Base-by-base conservation (phyloP, 2,329 filamentous ascomycete genomes). In the Chaetomium strumarium region DNA sequence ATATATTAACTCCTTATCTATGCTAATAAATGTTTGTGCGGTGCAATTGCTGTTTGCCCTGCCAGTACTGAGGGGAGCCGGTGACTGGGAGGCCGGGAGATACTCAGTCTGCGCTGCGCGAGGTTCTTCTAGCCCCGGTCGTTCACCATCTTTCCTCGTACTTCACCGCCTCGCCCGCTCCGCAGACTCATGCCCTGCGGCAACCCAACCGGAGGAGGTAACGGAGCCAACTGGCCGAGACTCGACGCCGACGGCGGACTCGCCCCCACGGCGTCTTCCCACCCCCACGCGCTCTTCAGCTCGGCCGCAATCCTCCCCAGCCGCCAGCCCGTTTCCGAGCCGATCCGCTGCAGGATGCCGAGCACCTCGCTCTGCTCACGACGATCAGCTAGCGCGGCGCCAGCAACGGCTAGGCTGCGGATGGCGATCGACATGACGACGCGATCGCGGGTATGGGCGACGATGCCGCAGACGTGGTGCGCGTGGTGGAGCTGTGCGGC, bases 391-490 rank as follows among this genome's bases (percentile, higher is more conserved):
- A 97, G 74, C 46, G 84, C 84, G 61, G 87, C 82, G 7, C 86
- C 86, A 2, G 88, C 88, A 51, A 93, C 85, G 37, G 85, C 83
- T 7, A 96, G 75, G 33, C 86, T 90, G 10, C 87, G 85, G 37
- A 93, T 81, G 2, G 88, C 88, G 10, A 95, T 84, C 46, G 82
- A 86, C 10, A 86, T 83, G 31, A 96, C 83, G 29, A 88, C 88
- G 24, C 81, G 78, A 65, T 95, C 90, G 62, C 90, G 34, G 34
- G 14, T 13, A 65, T 95, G 90, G 2, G 89, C 88, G 20, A 88
- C 84, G 56, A 97, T 95, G 13, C 92, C 92, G 65, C 91, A 96
- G 20, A 95, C 85, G 65, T 91, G 85, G 60, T 87, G 85, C 0
- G 90, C 86, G 64, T 96, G 89, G 56, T 82, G 80, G 45, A 85